phyloP scores from a whole-genome alignment of 2,329 filamentous ascomycete species.

The Grosmannia huntii region DNA sequence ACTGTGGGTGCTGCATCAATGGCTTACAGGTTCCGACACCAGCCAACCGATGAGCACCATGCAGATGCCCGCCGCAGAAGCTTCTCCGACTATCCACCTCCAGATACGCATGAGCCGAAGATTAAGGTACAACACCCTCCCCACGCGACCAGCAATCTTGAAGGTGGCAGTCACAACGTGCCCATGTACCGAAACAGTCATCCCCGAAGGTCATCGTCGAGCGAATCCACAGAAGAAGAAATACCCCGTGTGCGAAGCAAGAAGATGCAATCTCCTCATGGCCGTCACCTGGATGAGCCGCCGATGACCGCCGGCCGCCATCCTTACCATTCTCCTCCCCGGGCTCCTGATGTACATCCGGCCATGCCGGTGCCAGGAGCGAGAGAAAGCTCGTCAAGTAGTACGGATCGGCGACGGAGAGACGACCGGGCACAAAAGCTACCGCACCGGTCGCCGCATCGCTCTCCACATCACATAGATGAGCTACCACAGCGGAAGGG shows the following conservation, averaged over 20 bases:
- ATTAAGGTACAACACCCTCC: slow-evolving; percentile 3
- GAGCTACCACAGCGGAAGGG: slow-evolving; percentile 22
- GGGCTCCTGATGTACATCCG: slow-evolving; percentile 18
- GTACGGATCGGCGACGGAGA: slow-evolving; percentile 6
- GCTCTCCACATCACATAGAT: slow-evolving; percentile 16
- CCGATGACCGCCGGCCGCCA: slow-evolving; percentile 21
- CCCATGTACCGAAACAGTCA: slow-evolving; percentile 35
- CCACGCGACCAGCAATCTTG: slow-evolving; percentile 20
- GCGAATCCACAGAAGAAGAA: slow-evolving; percentile 27
- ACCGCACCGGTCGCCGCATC: slow-evolving; percentile 4
- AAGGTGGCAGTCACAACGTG: slow-evolving; percentile 18
- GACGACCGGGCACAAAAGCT: not conserved
- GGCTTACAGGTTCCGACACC: slow-evolving; percentile 19
- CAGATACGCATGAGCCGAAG: slow-evolving; percentile 15
- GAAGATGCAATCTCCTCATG: slow-evolving; percentile 8
- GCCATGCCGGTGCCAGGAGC: slow-evolving; percentile 8
- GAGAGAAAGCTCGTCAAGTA: slow-evolving; percentile 9
- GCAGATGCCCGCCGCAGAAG: slow-evolving; percentile 29
- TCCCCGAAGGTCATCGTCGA: slow-evolving; percentile 25
- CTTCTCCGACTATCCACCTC: slow-evolving; percentile 36
- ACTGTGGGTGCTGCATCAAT: slow-evolving; percentile 13
- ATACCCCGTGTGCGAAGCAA: slow-evolving; percentile 15
- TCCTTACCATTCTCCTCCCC: slow-evolving; percentile 14
- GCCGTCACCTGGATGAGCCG: slow-evolving; percentile 15
- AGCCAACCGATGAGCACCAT: slow-evolving; percentile 24